Percentiles rank a stretch among this genome's conserved stretches.
Conservation (phyloP, 106 monocot species). For the Ottelia alismoides region DNA sequence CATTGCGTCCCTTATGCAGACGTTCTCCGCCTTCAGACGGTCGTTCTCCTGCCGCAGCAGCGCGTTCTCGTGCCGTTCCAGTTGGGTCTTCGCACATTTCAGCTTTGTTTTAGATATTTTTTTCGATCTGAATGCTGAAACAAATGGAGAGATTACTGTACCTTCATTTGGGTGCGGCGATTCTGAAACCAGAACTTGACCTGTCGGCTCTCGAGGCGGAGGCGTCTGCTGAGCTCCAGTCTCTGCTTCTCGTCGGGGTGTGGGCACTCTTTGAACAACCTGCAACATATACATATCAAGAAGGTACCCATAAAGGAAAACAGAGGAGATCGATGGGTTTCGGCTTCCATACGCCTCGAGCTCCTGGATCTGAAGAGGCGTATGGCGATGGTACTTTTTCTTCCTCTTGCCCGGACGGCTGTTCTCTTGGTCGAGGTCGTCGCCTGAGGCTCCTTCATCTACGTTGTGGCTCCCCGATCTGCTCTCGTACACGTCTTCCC, state of each 20-base stretch:
- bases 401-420: constrained; percentile 28
- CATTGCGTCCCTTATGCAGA: constrained; percentile 50
- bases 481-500: background rate
- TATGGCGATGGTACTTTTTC: constrained; percentile 74
- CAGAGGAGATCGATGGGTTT: background rate
- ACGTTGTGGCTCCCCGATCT: constrained; percentile 52
- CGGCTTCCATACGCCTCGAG: constrained; percentile 44
- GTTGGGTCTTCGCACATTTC: constrained; percentile 49
- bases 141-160: background rate
- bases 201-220: constrained; percentile 46
- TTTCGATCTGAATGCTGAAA: background rate
- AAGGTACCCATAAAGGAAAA: background rate
- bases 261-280: no score
- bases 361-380: constrained; percentile 74
- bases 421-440: constrained; percentile 40
- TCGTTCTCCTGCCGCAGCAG: constrained; percentile 71
- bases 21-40: constrained; percentile 52
- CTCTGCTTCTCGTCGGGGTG: no score
- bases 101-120: background rate
- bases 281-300: constrained; percentile 59
- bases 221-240: no score
- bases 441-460: constrained; percentile 42
- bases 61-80: constrained; percentile 68
- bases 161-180: constrained; percentile 83
- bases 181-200: constrained; percentile 94